These are phyloP conservation scores for Colletotrichum sp. DNA, from an alignment of 2,329 filamentous ascomycete species.

Conservation along the genomic window DNA sequence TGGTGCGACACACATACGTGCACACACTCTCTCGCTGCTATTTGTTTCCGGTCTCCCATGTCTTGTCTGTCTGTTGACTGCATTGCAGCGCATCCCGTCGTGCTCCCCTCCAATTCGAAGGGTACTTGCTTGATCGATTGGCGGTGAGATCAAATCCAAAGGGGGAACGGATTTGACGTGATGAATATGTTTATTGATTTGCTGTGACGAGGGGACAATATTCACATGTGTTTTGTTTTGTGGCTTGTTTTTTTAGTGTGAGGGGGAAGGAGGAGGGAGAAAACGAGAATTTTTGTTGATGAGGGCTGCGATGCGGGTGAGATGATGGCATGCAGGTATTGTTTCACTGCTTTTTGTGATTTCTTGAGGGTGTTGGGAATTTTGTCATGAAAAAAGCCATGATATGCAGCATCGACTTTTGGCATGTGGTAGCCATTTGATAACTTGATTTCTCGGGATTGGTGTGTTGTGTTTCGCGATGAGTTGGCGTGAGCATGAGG, in stretches of 20 bases:
- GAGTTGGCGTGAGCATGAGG: not conserved
- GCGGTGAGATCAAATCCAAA: not conserved
- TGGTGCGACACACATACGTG: not conserved
- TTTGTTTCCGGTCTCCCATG: not conserved
- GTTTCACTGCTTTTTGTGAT: not conserved
- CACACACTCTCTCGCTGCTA: not conserved
- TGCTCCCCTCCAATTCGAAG: not conserved
- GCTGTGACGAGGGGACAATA: not conserved
- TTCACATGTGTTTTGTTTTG: not conserved
- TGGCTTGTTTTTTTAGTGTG: not conserved
- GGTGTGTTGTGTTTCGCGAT: not conserved
- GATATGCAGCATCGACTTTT: not conserved
- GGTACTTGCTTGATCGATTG: not conserved
- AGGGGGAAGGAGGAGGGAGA: not conserved
- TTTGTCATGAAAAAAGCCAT: not conserved
- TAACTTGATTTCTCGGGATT: not conserved
- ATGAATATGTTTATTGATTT: not conserved
- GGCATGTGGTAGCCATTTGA: not conserved
- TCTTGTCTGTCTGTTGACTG: not conserved
- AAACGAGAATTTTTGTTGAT: not conserved
- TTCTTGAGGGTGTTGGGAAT: not conserved
- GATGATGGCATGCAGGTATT: not conserved
- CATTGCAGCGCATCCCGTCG: not conserved
- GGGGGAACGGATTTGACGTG: not conserved
- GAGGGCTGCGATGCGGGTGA: not conserved